Evolutionary conservation across 2,329 filamentous ascomycete species (phyloP), one percentile per base, ranked within the genome.

Genomic region (Fusarium burgessii): DNA sequence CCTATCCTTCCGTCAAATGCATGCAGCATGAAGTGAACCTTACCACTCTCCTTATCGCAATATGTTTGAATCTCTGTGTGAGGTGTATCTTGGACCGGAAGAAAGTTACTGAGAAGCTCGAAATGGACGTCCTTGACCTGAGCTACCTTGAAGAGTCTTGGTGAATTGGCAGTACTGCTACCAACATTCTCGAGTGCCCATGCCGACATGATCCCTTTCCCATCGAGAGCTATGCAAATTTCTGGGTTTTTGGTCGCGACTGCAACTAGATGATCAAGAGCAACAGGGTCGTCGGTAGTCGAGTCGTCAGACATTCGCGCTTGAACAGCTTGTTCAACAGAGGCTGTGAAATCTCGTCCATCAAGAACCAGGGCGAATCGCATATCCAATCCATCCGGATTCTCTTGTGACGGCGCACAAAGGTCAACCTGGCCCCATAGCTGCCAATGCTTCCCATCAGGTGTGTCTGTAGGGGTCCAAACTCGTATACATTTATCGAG

Each of bases 171-270:
- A 35, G 86, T 84, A 76, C 91, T 93, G 74, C 89, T 90, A 38
- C 92, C 91, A 23, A 97, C 88, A 76, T 95, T 95, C 79, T 98
- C 95, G 60, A 99, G 82, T 1, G 94, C 95, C 93, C 95, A 98
- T 0, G 93, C 94, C 42, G 93, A 94, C 92, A 98, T 93, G 71
- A 91, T 90, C 2, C 95, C 95, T 50, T 87, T 84, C n/a, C 91
- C 90, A 80, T 98, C 94, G 50, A 97, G 85, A 12, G 95, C 90
- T 27, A 98, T 86, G 72, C 94, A 96, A 5, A 99, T 89, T 78
- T 99, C 96, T 0, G 95, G 93, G 60, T 88, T 92, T 56, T 91
- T 91, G 68, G 95, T 96, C 13, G 94, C 93, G 73, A 98, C 88
- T 72, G 94, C 92, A 45, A 97, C 92, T 8, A 98, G 84, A 77